Base-by-base conservation (phyloP, 2,329 filamentous ascomycete species). In the Leptoxyphium fumago region DNA sequence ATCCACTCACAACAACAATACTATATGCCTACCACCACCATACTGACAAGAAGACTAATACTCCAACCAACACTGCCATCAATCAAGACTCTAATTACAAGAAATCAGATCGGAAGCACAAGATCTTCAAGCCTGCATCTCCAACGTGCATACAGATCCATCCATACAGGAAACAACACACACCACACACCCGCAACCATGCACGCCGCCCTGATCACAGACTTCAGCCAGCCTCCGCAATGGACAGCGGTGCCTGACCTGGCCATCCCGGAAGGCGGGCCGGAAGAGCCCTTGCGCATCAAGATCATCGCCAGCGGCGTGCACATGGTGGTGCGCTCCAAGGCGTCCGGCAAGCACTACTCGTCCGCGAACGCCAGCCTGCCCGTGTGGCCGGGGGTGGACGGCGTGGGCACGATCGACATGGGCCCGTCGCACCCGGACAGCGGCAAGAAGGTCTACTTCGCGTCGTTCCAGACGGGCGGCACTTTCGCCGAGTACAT, bases 341-440 rank as follows among this genome's bases (percentile, higher is more conserved):
- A 73, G 28, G 74, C 74, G 14, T 49, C 66, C 1, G 74, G 75
- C 1, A 62, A 57, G n/a, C 75, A 78, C 58, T 78, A 75, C 61
- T 67, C 67, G 32, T 13, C 32, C 3, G 32, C 32, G 15, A 63
- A 68, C 2, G 61, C 62, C 5, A 53, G 54, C 0, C 66, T 73
- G 0, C 75, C 74, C 1, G 71, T 76, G 52, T 58, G 64, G 1
- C 69, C 70, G 0, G 74, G 74, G 10, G 59, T 69, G 10, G 74
- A 78, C 51, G 74, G 72, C 45, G 68, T 74, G 1, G 74, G 70
- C 38, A 52, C 58, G 15, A 36, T 36, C 32, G 21, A 26, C 21
- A 13, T 15, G 13, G 15, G 15, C 4, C 32, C 32, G 4, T 36
- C 32, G 32, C 7, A 62, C 45, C 40, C 65, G 6, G 52, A 63